Evolutionary conservation across 2,329 filamentous ascomycete species (phyloP), one percentile per base, ranked within the genome.

Genomic region (Sporothrix dimorphospora): DNA sequence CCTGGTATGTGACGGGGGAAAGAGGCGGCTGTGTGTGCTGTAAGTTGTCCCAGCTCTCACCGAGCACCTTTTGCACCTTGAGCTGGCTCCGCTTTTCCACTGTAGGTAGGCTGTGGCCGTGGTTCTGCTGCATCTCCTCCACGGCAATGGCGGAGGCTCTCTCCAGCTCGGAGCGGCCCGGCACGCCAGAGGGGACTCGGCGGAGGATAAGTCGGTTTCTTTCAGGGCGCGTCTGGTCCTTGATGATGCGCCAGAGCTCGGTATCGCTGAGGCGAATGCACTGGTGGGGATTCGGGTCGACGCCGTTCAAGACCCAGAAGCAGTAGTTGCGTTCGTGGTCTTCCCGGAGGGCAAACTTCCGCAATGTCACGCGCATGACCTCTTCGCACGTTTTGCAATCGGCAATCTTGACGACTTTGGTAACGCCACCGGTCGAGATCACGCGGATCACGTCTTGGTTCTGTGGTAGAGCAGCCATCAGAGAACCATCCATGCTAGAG

Each of bases 261-360:
- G 90, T 91, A 78, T 99, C 96, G 45, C 91, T 91, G 51, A 98
- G 85, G 67, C 93, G 90, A 73, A 94, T 90, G 80, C 93, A 97
- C 78, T 94, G 90, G 67, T 87, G 88, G 40, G 94, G 91, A 76
- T 96, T 91, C 1, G 94, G 91, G 65, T 98, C 94, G 51, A 94
- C 85, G 68, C 94, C 95, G 76, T 93, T 91, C 72, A 98, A 85
- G 0, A 97, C 91, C 85, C 96, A 98, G 83, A 99, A 98, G 83
- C 94, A 98, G 82, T 97, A 98, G 78, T 97, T 97, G 77, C 94
- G 90, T 79, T 96, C 92, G 78, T 98, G 94, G 74, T 95, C 93
- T 79, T 97, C 94, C 27, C 94, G 92, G 40, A 97, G 87, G 53
- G 91, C 90, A 75, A 97, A 93, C 80, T 98, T 98, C 76, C 92